A percentile compares a stretch with the other conserved stretches of the same genome.
Evolutionary conservation across 306 rosid genomes (phyloP).

Genomic region (Citrullus mucosospermus): DNA sequence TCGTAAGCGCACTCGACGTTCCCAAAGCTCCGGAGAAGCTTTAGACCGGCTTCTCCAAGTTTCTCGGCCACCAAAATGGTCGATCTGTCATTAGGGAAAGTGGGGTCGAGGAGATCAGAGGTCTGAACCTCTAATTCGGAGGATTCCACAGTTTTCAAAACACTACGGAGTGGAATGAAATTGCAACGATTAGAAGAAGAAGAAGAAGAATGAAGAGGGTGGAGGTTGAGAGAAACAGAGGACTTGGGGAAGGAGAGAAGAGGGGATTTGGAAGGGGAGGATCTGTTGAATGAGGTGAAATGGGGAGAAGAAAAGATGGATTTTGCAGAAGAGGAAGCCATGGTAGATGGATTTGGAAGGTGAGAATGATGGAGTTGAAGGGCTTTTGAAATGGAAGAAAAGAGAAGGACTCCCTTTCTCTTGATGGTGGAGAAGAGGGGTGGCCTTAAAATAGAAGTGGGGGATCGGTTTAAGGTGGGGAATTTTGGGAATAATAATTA

Average conservation of each 20-base stretch:
- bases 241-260: conserved; percentile 29
- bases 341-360: conserved; percentile 3
- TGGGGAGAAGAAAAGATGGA: conserved; percentile 9
- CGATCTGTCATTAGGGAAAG: conserved; percentile 8
- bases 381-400: background rate
- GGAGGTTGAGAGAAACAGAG: conserved; percentile 17
- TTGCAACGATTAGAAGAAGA: background rate
- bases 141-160: conserved; percentile 20
- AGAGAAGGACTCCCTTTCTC: background rate
- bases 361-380: background rate
- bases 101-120: conserved; percentile 2
- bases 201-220: background rate
- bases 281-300: background rate
- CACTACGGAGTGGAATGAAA: conserved; percentile 17
- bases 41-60: conserved; percentile 67
- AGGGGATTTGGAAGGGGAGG: conserved; percentile 10
- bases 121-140: background rate
- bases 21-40: conserved; percentile 41
- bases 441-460: conserved; percentile 2
- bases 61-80: conserved; percentile 72
- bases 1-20: conserved; percentile 52
- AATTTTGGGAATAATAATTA: background rate
- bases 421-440: background rate
- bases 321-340: conserved; percentile 48
- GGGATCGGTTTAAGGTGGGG: background rate